Base-by-base conservation (phyloP, 306 rosid species). In the Potentilla sterilis region DNA sequence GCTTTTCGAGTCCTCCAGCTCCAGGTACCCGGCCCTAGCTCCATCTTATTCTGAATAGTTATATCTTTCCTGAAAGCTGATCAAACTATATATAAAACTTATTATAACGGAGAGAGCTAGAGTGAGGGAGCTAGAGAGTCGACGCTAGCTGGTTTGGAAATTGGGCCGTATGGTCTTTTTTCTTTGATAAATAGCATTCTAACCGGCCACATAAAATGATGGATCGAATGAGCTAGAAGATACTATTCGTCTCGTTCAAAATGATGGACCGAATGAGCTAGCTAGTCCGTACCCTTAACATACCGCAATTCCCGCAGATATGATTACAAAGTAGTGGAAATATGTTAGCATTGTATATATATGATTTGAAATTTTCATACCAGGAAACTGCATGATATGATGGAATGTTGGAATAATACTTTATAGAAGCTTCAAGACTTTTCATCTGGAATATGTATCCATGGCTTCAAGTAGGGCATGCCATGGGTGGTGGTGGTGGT, bases 1-100 rank as follows among this genome's bases (percentile, higher is more conserved):
- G 85, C 86, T 86, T 59, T 80, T 70, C 18, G 81, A 86, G 51
- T 86, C 51, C 75, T 80, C 85, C 41, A 83, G 76, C 69, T 77
- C 89, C 28, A 86, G 85, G 87, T 70, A 37, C 47, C 16, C 34
- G n/a, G n/a, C n/a, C n/a, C n/a, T n/a, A n/a, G n/a, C 42, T 37
- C 10, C 22, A 14, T 32, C 43, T 28, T 62, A 8, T 34, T 63
- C 7, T 14, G 3, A 4, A 0, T 19, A 12, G 9, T 62, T 62
- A n/a, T 62, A 5, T 32, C 34, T 62, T 37, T 21, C 28, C 28
- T 28, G 28, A 28, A 28, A 28, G 28, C 28, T 28, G 28, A 15
- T n/a, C n/a, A n/a, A 37, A 35, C 8, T 35, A 63, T 35, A 10
- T 21, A 58, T 58, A 58, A 37, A 37, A 37, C 40, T 37, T 22